These are phyloP conservation scores for Fusarium clavum DNA, from an alignment of 2,329 filamentous ascomycete species.

Conservation along the genomic window DNA sequence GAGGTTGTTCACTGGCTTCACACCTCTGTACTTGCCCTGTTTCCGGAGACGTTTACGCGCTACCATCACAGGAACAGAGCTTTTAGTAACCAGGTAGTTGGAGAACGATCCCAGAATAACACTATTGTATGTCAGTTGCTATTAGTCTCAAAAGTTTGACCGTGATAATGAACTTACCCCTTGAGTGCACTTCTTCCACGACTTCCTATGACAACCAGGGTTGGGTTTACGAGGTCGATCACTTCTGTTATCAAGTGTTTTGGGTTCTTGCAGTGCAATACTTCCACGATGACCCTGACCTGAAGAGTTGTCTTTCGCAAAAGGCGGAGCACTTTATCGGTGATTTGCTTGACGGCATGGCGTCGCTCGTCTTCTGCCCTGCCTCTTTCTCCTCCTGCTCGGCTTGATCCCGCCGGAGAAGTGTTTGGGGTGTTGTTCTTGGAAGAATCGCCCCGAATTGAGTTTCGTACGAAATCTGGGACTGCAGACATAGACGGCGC, in stretches of 20 bases:
- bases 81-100: conserved; percentile 97
- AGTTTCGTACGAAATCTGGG: conserved; percentile 49
- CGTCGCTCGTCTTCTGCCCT: conserved; percentile 82
- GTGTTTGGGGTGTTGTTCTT: conserved; percentile 52
- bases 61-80: conserved; percentile 97
- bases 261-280: conserved; percentile 97
- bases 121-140: conserved; percentile 62
- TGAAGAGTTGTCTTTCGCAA: conserved; percentile 92
- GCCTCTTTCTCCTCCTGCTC: conserved; percentile 63
- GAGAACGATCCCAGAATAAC: conserved; percentile 96
- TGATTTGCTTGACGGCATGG: conserved; percentile 84
- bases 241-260: conserved; percentile 97
- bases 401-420: conserved; percentile 61
- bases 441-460: conserved; percentile 50
- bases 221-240: conserved; percentile 92
- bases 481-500: conserved; percentile 50
- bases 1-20: conserved; percentile 85
- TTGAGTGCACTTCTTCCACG: conserved; percentile 92
- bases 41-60: conserved; percentile 90
- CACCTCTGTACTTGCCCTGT: conserved; percentile 82
- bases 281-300: conserved; percentile 92
- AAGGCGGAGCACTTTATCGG: conserved; percentile 84
- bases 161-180: conserved; percentile 70
- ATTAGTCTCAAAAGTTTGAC: not conserved
- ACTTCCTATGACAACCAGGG: conserved; percentile 91